Base-by-base conservation (phyloP, 352 stramenopile genomes). In the Phytopythium aichiense region DNA sequence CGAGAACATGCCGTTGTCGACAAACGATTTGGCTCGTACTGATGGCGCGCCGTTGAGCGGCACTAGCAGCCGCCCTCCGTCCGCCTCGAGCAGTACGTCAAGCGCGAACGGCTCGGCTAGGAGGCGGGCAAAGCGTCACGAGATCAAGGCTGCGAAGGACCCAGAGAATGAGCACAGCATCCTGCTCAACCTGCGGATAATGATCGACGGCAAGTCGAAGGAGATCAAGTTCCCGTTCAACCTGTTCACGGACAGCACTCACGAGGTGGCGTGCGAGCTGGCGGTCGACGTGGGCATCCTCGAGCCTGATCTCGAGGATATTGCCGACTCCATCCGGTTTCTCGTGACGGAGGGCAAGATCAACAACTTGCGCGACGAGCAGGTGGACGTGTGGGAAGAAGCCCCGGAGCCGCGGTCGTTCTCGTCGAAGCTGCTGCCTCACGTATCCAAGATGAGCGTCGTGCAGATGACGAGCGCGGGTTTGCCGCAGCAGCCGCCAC, bases 211-310 rank as follows among this genome's bases (percentile, higher is more conserved):
- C 69, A 95, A 97, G 71, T 97, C 90, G n/a, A 95, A 98, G 72
- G 95, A 97, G 60, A 97, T 98, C 61, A 96, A 98, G 80, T 98
- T 98, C 76, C 87, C 92, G 18, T 98, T 98, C 81, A 95, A 98
- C 70, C 73, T 98, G 50, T 96, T 98, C 25, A 87, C 94, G 35
- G 94, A 98, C 72, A 96, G 92, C 69, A 85, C 92, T 18, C 87
- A 98, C 58, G 89, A 98, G 70, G 91, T 98, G 46, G 93, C 91
- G n/a, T 97, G 93, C 54, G 94, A 98, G 79, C 88, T 98, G 74
- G 92, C 96, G 18, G 82, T 95, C 48, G 94, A 98, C 53, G 87
- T 98, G 28, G 87, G 88, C n/a, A 97, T 98, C 58, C 72, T 94
- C 51, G 85, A 96, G 59, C 89, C 89, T 33, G 89, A 96, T 52